Evolutionary conservation across 371 early-diverging fungal species (phyloP).

Genomic region (Nosema bombycis): DNA sequence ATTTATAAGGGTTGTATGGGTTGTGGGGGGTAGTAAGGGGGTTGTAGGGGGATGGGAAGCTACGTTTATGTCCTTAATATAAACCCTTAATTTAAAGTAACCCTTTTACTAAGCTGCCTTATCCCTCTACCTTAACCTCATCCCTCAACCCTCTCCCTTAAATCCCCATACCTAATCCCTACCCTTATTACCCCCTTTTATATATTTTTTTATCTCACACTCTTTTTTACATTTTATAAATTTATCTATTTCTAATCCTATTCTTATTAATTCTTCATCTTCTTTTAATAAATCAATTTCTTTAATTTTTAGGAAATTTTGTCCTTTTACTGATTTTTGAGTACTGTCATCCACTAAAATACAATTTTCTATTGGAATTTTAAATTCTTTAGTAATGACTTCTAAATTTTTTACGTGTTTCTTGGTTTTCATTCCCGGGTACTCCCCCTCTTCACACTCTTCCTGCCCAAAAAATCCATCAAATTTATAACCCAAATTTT

Average conservation of each 20-base stretch:
- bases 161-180: too few species aligned
- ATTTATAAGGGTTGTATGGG: too few species aligned
- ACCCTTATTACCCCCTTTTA: too few species aligned
- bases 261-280: slow-evolving; percentile 31
- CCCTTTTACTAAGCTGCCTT: too few species aligned
- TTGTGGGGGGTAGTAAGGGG: too few species aligned
- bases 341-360: slow-evolving; percentile 55
- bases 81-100: too few species aligned
- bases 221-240: slow-evolving; percentile 9
- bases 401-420: slow-evolving; percentile 50
- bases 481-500: slow-evolving; percentile 37
- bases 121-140: too few species aligned
- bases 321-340: slow-evolving; percentile 37
- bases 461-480: slow-evolving; percentile 21
- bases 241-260: slow-evolving; percentile 22
- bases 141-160: too few species aligned
- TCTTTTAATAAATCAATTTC: slow-evolving; percentile 28
- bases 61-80: too few species aligned
- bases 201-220: not conserved
- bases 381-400: slow-evolving; percentile 23
- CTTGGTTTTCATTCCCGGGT: slow-evolving; percentile 25
- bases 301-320: slow-evolving; percentile 39
- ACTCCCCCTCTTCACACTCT: slow-evolving; percentile 38
- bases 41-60: too few species aligned
- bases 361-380: slow-evolving; percentile 36